Conservation (phyloP, 176 grass and related monocot species). For the Avena atlantica region DNA sequence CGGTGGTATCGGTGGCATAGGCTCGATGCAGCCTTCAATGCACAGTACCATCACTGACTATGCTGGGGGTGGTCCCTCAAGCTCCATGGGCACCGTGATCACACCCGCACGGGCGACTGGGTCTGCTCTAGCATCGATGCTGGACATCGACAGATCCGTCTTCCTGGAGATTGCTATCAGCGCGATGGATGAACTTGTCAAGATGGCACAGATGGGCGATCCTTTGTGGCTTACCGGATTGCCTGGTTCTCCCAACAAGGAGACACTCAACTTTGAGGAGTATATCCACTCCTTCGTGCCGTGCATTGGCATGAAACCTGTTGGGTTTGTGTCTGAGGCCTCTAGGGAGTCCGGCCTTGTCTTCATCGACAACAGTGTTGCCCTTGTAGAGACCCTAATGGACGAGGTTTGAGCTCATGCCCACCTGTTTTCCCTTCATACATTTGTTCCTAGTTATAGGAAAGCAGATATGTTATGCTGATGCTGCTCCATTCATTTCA, state of each 20-base stretch:
- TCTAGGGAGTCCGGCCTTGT: slow-evolving; percentile 74
- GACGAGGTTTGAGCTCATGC: slow-evolving; percentile 54
- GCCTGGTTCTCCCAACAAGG: slow-evolving; percentile 45
- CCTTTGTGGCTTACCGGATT: slow-evolving; percentile 73
- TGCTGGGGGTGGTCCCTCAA: slow-evolving; percentile 48
- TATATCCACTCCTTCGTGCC: slow-evolving; percentile 58
- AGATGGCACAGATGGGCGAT: slow-evolving; percentile 83
- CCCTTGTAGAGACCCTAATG: slow-evolving; percentile 89
- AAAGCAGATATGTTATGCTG: neutral
- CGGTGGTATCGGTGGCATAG: slow-evolving; percentile 52
- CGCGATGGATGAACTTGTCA: slow-evolving; percentile 89
- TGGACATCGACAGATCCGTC: slow-evolving; percentile 67
- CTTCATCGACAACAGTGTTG: slow-evolving; percentile 71
- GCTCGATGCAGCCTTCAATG: slow-evolving; percentile 42
- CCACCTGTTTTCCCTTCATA: neutral
- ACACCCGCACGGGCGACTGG: slow-evolving; percentile 53
- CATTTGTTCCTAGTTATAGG: neutral
- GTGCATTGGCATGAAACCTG: slow-evolving; percentile 69
- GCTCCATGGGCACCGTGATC: slow-evolving; percentile 72
- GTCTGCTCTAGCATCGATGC: slow-evolving; percentile 13
- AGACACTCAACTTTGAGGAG: slow-evolving; percentile 79
- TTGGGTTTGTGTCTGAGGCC: slow-evolving; percentile 73
- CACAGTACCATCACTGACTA: slow-evolving; percentile 58
- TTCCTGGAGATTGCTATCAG: slow-evolving; percentile 78
- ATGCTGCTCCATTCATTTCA: slow-evolving; percentile 46